Percentiles rank a stretch among this genome's conserved stretches.
phyloP scores from a whole-genome alignment of 1,139 yeast species.

The Pneumocystis murina region DNA sequence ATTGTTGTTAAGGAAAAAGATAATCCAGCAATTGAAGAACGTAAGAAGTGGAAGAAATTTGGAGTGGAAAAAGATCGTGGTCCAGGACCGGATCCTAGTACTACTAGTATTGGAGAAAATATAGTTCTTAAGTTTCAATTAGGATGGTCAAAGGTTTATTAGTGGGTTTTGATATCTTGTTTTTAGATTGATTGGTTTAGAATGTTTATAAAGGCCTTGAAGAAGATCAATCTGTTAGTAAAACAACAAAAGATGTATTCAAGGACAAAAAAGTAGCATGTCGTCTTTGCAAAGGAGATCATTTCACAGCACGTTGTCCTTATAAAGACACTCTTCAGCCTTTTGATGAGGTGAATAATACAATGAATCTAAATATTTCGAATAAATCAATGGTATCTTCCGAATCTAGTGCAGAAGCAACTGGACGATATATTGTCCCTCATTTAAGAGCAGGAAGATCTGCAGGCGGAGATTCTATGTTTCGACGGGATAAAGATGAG shows the following conservation, averaged over 20 bases:
- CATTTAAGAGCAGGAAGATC: constrained; percentile 39
- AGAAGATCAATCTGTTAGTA: constrained; percentile 43
- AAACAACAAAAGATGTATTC: constrained; percentile 48
- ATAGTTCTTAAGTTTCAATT: constrained; percentile 28
- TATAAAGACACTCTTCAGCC: constrained; percentile 77
- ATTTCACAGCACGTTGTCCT: constrained; percentile 92
- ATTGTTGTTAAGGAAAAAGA: constrained; percentile 68
- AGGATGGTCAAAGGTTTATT: constrained; percentile 14
- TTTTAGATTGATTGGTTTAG: constrained; percentile 21
- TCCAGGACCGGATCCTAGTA: constrained; percentile 75
- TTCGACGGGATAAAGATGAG: constrained; percentile 45
- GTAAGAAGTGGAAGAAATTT: constrained; percentile 42
- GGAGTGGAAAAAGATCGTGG: constrained; percentile 67
- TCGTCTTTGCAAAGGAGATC: constrained; percentile 89
- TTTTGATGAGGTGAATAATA: constrained; percentile 25
- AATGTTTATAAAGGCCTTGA: constrained; percentile 16
- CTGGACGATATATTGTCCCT: constrained; percentile 62
- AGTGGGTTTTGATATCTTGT: constrained; percentile 3
- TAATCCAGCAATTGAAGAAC: constrained; percentile 31
- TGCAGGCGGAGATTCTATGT: constrained; percentile 33
- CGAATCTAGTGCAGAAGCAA: constrained; percentile 19
- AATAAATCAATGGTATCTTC: constrained; percentile 26
- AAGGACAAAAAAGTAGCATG: constrained; percentile 56
- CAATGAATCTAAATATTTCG: constrained; percentile 27
- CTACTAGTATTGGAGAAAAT: constrained; percentile 73